Evolutionary conservation across 345 rosid genomes (phyloP).

Genomic region (Brassica nigra): DNA sequence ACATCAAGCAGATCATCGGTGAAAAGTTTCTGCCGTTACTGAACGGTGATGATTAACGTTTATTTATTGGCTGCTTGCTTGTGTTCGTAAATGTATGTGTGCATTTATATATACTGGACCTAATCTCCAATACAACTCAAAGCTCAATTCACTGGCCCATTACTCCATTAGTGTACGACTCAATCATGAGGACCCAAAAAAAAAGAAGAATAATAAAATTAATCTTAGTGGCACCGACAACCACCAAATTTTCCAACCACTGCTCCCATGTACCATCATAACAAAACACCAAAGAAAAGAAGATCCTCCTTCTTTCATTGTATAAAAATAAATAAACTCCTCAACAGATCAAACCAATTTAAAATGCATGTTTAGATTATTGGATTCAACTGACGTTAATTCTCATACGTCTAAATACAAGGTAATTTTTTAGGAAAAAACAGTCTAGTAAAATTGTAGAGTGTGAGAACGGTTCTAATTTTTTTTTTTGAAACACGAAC

Average conservation of each 20-base stretch:
- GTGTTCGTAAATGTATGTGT: neutral
- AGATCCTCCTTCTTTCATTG: neutral
- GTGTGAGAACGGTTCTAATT: no score
- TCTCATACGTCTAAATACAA: neutral
- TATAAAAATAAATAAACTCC: neutral
- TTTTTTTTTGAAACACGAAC: neutral
- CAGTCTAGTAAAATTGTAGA: neutral
- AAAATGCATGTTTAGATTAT: no score
- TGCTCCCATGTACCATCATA: constrained; percentile 36
- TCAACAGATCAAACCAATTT: neutral
- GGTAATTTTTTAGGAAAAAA: neutral
- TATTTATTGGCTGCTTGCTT: neutral
- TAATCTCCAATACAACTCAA: neutral
- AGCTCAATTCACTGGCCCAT: constrained; percentile 3
- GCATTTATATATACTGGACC: neutral
- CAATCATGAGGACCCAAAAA: neutral
- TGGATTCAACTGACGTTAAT: neutral
- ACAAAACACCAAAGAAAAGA: constrained; percentile 36
- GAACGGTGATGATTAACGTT: constrained; percentile 45
- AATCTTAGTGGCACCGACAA: neutral
- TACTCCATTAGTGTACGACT: constrained; percentile 8
- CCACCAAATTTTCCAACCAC: constrained; percentile 41
- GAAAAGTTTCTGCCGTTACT: constrained; percentile 36
- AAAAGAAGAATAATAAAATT: neutral
- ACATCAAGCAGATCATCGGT: constrained; percentile 31